Evolutionary conservation across 257 asterid genomes (phyloP).

Genomic region (Nicotiana sylvestris): DNA sequence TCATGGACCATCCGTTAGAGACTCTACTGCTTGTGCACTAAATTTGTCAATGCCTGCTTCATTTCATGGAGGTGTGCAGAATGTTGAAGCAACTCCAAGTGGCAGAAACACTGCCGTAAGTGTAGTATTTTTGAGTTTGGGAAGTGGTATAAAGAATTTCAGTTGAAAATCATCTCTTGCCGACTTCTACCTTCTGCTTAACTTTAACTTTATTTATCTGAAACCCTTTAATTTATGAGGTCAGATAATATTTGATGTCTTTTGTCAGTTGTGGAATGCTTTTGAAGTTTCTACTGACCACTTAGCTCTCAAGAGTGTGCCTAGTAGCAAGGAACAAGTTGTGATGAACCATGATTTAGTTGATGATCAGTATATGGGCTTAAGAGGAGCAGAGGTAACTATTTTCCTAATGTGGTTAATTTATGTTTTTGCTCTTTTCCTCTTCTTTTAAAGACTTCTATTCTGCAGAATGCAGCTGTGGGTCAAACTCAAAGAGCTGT

Average conservation of each 20-base stretch:
- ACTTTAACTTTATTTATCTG: not conserved
- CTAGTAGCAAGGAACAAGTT: constrained; percentile 25
- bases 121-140: constrained; percentile 1
- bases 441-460: constrained; percentile 20
- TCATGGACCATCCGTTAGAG: constrained; percentile 13
- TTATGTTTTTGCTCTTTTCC: constrained; percentile 16
- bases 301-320: constrained; percentile 24
- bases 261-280: constrained; percentile 67
- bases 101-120: constrained; percentile 23
- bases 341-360: constrained; percentile 29
- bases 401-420: constrained; percentile 16
- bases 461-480: constrained; percentile 35
- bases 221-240: not conserved
- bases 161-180: not conserved
- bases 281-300: constrained; percentile 43
- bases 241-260: not conserved
- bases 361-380: constrained; percentile 36
- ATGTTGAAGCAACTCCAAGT: constrained; percentile 15
- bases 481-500: constrained; percentile 28
- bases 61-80: constrained; percentile 16
- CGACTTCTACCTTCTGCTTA: not conserved
- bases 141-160: constrained; percentile 1
- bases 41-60: constrained; percentile 11
- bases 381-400: constrained; percentile 45
- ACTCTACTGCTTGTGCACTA: constrained; percentile 15